A percentile compares a stretch with the other conserved stretches of the same genome.
Conservation (phyloP, 192 early-diverging fungal species). For the Dispira parvispora region DNA sequence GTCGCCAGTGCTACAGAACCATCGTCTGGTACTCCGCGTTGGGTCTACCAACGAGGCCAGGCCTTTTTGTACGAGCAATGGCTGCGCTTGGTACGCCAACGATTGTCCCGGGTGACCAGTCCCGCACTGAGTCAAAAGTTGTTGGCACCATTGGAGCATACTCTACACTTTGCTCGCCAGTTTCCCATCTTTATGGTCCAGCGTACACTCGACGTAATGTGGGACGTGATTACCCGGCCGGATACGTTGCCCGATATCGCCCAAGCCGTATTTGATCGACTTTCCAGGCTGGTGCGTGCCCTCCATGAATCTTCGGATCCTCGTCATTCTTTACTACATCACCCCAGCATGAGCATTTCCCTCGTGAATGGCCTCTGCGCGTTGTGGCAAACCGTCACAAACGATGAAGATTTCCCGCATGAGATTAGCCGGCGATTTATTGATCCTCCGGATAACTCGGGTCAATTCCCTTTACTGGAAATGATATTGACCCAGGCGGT, state of each 20-base stretch:
- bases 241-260: too few relatives aligned
- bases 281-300: too few relatives aligned
- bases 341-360: not conserved
- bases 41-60: conserved; percentile 19
- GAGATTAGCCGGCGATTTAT: conserved; percentile 19
- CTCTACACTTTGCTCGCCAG: conserved; percentile 45
- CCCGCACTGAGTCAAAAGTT: conserved; percentile 38
- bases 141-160: conserved; percentile 47
- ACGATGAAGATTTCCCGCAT: conserved; percentile 10
- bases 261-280: too few relatives aligned
- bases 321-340: conserved; percentile 12
- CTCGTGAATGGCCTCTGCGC: conserved; percentile 6
- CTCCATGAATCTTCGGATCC: too few relatives aligned
- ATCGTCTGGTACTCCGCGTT: not conserved
- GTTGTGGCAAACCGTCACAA: conserved; percentile 9
- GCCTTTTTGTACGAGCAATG: conserved; percentile 26
- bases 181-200: conserved; percentile 54
- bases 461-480: too few relatives aligned
- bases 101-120: conserved; percentile 14
- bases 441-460: not conserved
- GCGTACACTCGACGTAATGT: conserved; percentile 54
- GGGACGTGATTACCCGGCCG: conserved; percentile 36
- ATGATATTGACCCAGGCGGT: not conserved
- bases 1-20: not conserved
- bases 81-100: conserved; percentile 12